Evolutionary conservation across 148 eudicot species (phyloP).

Genomic region (Polygonum maritimum): DNA sequence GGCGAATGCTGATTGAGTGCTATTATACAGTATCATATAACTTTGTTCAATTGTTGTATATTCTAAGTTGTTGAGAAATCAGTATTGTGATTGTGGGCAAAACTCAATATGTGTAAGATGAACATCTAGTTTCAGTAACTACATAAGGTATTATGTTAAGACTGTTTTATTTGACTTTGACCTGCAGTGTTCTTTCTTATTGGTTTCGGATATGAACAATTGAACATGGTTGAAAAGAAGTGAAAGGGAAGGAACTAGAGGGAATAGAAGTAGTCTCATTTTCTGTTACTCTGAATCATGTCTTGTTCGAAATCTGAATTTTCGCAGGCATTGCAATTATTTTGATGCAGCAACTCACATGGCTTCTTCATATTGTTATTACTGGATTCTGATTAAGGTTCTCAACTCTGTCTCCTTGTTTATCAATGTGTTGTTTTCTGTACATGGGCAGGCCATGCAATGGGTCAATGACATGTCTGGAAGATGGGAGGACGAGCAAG

Average conservation of each 20-base stretch:
- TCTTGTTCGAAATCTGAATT: background rate
- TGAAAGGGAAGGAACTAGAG: background rate
- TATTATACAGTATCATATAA: background rate
- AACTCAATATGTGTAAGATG: background rate
- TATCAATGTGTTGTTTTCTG: background rate
- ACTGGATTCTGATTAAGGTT: background rate
- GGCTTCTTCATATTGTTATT: background rate
- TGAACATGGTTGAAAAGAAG: background rate
- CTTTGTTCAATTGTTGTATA: background rate
- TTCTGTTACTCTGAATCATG: background rate
- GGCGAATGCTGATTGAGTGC: background rate
- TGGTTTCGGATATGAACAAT: too few relatives aligned
- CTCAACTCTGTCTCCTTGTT: background rate
- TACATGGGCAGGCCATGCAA: constrained; percentile 52
- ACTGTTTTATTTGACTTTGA: background rate
- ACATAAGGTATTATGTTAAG: background rate
- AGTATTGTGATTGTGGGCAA: background rate
- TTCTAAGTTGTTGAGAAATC: background rate
- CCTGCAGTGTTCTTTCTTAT: background rate
- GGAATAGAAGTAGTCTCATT: background rate
- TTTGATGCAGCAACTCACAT: background rate
- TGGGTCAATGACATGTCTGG: constrained; percentile 73
- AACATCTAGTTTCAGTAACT: background rate
- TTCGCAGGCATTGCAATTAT: background rate
- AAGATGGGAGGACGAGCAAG: constrained; percentile 31